phyloP scores from a whole-genome alignment of 768 basidiomycete genomes.

The Boletus reticulatus region DNA sequence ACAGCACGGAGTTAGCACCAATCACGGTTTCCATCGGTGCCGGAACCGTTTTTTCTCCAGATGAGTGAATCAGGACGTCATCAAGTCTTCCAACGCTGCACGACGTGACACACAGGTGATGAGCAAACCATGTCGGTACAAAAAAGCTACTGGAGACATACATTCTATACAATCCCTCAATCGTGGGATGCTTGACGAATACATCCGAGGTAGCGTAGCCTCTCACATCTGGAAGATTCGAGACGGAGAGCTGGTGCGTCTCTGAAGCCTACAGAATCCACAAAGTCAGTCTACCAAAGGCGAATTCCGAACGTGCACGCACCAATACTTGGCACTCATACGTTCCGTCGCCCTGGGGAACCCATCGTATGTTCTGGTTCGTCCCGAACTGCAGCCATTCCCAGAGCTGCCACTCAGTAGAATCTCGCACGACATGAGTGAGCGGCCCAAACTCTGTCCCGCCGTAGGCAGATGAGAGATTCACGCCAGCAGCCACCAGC shows the following conservation, averaged over 20 bases:
- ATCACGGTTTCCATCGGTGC: not conserved
- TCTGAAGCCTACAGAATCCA: not conserved
- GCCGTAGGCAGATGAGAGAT: slow-evolving; percentile 35
- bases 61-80: not conserved
- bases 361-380: slow-evolving; percentile 31
- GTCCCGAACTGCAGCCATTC: slow-evolving; percentile 31
- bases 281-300: not conserved
- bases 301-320: not conserved
- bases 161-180: not conserved
- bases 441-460: slow-evolving; percentile 35
- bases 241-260: not conserved
- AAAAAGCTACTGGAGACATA: not conserved
- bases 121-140: no score
- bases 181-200: not conserved
- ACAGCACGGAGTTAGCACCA: not conserved
- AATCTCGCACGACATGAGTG: slow-evolving; percentile 5
- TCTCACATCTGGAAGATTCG: not conserved
- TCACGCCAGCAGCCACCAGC: slow-evolving; percentile 35
- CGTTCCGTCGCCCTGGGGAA: slow-evolving; percentile 34
- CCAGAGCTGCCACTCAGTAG: slow-evolving; percentile 31
- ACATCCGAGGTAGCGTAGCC: not conserved
- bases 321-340: slow-evolving; percentile 41
- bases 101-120: not conserved
- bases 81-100: not conserved
- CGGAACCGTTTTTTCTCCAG: slow-evolving; percentile 33